Conservation (phyloP, 306 rosid genomes). For the Potentilla sterilis region DNA sequence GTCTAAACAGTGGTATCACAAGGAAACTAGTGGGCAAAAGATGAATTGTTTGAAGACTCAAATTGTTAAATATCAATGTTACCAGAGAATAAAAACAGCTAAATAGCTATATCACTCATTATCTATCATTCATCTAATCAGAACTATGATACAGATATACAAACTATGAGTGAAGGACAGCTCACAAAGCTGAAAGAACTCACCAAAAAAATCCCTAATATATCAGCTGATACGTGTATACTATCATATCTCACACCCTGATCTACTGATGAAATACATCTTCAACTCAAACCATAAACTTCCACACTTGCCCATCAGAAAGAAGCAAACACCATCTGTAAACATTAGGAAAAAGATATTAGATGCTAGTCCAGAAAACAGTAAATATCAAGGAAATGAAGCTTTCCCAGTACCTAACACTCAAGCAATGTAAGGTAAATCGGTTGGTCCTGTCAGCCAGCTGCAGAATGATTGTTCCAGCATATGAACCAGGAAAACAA, state of each 20-base stretch:
- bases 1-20: background rate
- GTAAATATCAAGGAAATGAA: background rate
- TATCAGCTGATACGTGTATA: conserved; percentile 44
- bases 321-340: conserved; percentile 40
- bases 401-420: conserved; percentile 45
- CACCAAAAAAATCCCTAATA: conserved; percentile 39
- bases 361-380: conserved; percentile 14
- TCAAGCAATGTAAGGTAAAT: conserved; percentile 30
- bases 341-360: conserved; percentile 10
- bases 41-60: conserved; percentile 21
- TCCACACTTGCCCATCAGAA: conserved; percentile 43
- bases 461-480: conserved; percentile 29
- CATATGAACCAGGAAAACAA: conserved; percentile 30
- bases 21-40: background rate
- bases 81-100: background rate
- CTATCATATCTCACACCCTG: conserved; percentile 43
- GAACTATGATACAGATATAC: conserved; percentile 52
- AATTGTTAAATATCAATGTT: background rate
- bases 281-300: conserved; percentile 40
- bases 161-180: conserved; percentile 42
- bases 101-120: conserved; percentile 23
- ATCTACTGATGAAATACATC: conserved; percentile 36
- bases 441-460: conserved; percentile 45
- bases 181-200: conserved; percentile 41
- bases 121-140: conserved; percentile 47